phyloP scores from a whole-genome alignment of 129 eudicot genomes.

The Helichrysum umbraculigerum region DNA sequence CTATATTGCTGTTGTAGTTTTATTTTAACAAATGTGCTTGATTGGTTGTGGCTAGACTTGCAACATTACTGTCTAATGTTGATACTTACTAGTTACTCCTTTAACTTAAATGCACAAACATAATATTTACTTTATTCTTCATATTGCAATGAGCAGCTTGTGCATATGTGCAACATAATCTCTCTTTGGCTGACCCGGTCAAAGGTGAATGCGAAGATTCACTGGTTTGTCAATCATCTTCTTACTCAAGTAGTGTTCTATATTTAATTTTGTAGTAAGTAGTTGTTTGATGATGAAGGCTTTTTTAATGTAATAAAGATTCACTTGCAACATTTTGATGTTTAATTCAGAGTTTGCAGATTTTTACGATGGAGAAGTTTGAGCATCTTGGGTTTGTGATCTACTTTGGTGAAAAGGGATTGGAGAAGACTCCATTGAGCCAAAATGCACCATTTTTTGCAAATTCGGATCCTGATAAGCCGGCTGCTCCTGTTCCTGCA shows the following conservation, averaged over 20 bases:
- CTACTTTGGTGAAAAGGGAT: slow-evolving; percentile 84
- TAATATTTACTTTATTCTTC: slow-evolving; percentile 9
- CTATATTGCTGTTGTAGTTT: too few species aligned
- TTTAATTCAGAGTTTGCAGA: slow-evolving; percentile 50
- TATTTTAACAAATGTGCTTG: too few species aligned
- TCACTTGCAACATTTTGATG: too few species aligned
- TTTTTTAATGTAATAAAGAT: neutral
- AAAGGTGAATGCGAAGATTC: slow-evolving; percentile 86
- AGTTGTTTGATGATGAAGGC: neutral
- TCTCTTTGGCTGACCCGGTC: slow-evolving; percentile 66
- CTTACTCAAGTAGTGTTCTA: slow-evolving; percentile 9
- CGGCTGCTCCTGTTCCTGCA: slow-evolving; percentile 92
- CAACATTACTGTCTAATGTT: neutral
- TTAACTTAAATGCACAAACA: neutral
- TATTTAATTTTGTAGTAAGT: neutral
- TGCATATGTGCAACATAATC: slow-evolving; percentile 74
- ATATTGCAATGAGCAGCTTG: slow-evolving; percentile 60
- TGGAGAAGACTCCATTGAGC: slow-evolving; percentile 69
- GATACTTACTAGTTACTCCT: neutral
- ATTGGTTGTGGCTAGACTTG: too few species aligned
- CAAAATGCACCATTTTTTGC: slow-evolving; percentile 95
- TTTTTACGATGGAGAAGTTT: slow-evolving; percentile 78
- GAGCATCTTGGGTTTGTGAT: slow-evolving; percentile 84
- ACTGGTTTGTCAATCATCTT: slow-evolving; percentile 57
- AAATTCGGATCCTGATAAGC: slow-evolving; percentile 99